Base-by-base conservation (phyloP, 2,329 filamentous ascomycete genomes). In the Sphaerulina musiva region DNA sequence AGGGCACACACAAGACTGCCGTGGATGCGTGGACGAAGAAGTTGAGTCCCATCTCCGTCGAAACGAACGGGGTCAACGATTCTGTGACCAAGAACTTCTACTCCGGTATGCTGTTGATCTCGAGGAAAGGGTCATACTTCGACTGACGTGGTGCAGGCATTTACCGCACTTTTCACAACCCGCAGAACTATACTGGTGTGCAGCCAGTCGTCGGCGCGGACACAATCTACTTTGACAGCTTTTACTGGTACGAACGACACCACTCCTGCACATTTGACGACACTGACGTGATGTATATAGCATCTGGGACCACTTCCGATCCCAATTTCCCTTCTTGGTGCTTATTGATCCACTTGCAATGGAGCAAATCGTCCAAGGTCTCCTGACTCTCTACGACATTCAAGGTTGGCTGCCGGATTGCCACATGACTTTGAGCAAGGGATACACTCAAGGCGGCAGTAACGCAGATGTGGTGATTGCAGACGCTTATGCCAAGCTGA, bases 371-470 rank as follows among this genome's bases (percentile, higher is more conserved):
- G 77, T 88, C 42, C 77, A 84, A 11, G 85, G 83, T 1, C 72
- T 87, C 45, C 79, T 89, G 51, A 84, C 87, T 59, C 80, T 85
- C 56, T 88, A 51, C 78, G 86, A 61, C 77, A 77, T 87, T 55
- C 78, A 84, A 60, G 86, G 86, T 0, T 88, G 82, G 73, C 71
- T 90, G 4, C 86, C 86, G 0, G 86, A 90, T 61, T 89, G 85
- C 59, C 80, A 85, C 36, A 89, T 89, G 60, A 56, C 60, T 83
- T 82, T 79, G 17, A 60, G 58, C 71, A 88, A 86, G 58, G 85
- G 85, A 8, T 79, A 80, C 12, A 80, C 81, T 0, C 85, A 88
- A 65, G 85, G 83, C 9, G 85, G 85, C 6, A 84, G 80, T 10
- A 87, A 87, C 62, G 79, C 80, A 3, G 85, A 89, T 66, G 87